Evolutionary conservation across 23 red algal species (phyloP).

Genomic region (Gracilaria domingensis): DNA sequence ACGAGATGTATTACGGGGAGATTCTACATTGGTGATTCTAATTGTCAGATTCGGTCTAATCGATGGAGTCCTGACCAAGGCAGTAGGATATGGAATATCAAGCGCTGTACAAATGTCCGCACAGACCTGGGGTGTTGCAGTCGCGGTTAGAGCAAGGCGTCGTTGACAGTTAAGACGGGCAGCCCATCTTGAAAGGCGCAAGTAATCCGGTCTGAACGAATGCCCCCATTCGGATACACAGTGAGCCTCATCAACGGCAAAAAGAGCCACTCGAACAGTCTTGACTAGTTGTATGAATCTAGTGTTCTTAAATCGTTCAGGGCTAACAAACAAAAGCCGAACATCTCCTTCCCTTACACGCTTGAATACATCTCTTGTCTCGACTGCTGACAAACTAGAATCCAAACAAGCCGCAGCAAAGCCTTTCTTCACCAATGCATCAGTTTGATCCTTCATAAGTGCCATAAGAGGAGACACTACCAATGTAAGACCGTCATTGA

Average conservation of each 20-base stretch:
- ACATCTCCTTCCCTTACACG: slow-evolving; percentile 59
- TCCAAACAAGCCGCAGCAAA: slow-evolving; percentile 83
- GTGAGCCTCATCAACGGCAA: slow-evolving; percentile 98
- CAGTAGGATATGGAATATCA: slow-evolving; percentile 73
- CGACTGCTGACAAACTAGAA: slow-evolving; percentile 66
- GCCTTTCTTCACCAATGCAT: slow-evolving; percentile 66
- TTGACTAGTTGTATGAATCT: slow-evolving; percentile 66
- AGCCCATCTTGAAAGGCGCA: slow-evolving; percentile 70
- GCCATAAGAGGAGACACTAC: slow-evolving; percentile 96
- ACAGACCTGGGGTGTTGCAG: slow-evolving; percentile 80
- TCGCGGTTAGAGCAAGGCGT: slow-evolving; percentile 95
- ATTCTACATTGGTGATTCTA: slow-evolving; percentile 57
- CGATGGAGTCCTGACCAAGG: slow-evolving; percentile 51
- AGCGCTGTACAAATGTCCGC: slow-evolving; percentile 78
- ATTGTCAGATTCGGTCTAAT: slow-evolving; percentile 71
- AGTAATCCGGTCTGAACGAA: slow-evolving; percentile 95
- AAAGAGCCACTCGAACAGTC: slow-evolving; percentile 55
- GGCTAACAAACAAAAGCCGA: slow-evolving; percentile 85
- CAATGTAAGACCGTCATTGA: slow-evolving; percentile 80
- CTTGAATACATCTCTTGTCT: slow-evolving; percentile 65
- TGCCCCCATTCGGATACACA: slow-evolving; percentile 98
- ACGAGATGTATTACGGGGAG: slow-evolving; percentile 12
- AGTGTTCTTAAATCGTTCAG: slow-evolving; percentile 92
- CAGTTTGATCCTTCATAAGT: slow-evolving; percentile 95
- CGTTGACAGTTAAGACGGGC: slow-evolving; percentile 46